Evolutionary conservation across 257 asterid species (phyloP), one percentile per base, ranked within the genome.

Genomic region (Henckelia pumila): DNA sequence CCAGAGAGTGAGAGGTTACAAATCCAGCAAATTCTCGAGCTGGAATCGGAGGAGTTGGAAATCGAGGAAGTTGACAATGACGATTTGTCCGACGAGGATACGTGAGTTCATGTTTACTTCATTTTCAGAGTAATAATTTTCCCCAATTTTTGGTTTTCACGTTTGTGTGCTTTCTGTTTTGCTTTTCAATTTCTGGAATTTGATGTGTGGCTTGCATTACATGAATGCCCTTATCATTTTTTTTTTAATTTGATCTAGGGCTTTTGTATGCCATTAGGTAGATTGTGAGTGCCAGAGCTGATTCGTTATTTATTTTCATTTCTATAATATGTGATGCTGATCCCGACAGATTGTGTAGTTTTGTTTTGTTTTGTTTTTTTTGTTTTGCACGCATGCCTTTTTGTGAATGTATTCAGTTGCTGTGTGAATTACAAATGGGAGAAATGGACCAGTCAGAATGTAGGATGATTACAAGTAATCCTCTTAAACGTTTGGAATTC

Each of bases 61-160:
- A 87, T 89, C 67, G 98, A 91, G 73, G 94, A 86, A 71, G 97
- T 80, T 28, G 88, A 89, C 66, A 83, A 69, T 6, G 96, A 71
- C 53, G 88, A 76, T 30, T 72, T 63, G 66, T 76, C 86, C 23
- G 86, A 82, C 63, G 82, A 76, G 37, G 88, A 80, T 56, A 78
- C 3, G 1, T 25, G 65, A n/a, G 83, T 74, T 14, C 71, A 77
- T 73, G 67, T 69, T 61, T 30, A 47, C 33, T 68, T 64, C 1
- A 7, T 56, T 67, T 59, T 7, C 26, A 37, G 23, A n/a, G 3
- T 25, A 40, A 28, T 4, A 7, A 24, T 20, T 13, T 20, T 59
- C 10, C 14, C 21, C 13, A 26, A 5, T 55, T 63, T 40, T 58
- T 16, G 28, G 57, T 29, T 22, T 9, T 17, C 2, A 4, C 55